Evolutionary conservation across 2,329 filamentous ascomycete species (phyloP).

Genomic region (Pseudogymnoascus sp.): DNA sequence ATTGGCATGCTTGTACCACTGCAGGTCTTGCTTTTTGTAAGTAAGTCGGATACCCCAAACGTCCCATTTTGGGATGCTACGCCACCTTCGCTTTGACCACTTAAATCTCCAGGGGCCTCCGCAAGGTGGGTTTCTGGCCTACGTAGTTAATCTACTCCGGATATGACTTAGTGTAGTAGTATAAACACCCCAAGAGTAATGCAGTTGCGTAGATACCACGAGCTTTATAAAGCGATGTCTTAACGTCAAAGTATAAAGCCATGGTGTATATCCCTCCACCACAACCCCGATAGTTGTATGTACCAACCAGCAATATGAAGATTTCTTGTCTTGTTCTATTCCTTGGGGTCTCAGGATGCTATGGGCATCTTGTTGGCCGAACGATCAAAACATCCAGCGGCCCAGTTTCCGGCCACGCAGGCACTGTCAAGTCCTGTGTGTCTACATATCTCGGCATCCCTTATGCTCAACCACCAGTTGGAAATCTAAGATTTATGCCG

Average conservation of each 20-base stretch:
- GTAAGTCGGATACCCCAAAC: not conserved
- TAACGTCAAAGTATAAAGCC: not conserved
- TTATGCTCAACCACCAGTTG: constrained; percentile 32
- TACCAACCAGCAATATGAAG: not conserved
- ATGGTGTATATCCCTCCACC: not conserved
- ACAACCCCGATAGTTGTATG: not conserved
- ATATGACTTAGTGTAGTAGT: not conserved
- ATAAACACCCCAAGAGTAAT: not conserved
- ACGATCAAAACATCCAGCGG: constrained; percentile 23
- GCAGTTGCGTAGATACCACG: not conserved
- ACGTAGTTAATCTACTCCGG: not conserved
- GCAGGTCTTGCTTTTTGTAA: not conserved
- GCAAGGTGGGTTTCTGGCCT: not conserved
- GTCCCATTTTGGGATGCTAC: not conserved
- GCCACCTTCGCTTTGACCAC: not conserved
- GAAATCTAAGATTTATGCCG: constrained; percentile 32
- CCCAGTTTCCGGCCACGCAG: constrained; percentile 21
- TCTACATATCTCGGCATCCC: constrained; percentile 33
- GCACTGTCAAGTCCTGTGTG: constrained; percentile 16
- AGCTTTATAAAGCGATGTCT: not conserved
- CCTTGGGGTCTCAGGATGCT: not conserved
- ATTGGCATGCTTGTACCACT: not conserved
- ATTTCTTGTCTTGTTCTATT: not conserved
- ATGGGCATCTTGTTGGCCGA: constrained; percentile 17
- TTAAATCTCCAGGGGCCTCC: not conserved